Base-by-base conservation (phyloP, 345 rosid species). In the Noccaea caerulescens region DNA sequence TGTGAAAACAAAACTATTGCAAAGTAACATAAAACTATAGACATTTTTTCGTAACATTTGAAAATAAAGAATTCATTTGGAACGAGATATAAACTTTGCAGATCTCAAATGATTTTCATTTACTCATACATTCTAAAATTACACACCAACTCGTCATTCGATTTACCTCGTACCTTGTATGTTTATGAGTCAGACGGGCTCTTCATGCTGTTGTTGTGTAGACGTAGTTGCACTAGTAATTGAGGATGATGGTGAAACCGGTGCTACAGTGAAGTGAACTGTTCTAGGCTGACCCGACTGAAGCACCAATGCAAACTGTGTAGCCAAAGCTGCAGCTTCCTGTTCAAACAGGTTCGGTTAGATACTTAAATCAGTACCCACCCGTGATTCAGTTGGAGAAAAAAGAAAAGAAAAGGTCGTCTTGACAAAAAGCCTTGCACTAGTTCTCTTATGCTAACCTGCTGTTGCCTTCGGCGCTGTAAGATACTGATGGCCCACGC, bases 401-500 rank as follows among this genome's bases (percentile, higher is more conserved):
- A 16, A 54, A 5, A 57, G 66, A 63, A 36, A 63, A 11, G 14
- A 3, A 6, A 6, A n/a, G 14, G 4, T 45, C 54, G 39, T n/a
- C 32, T 5, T 3, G 13, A 59, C 8, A 69, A 8, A 47, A 20
- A 20, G 23, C 9, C 4, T 20, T 39, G 44, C 12, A 44, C 4
- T 2, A 60, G 59, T 30, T 44, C 30, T 44, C 30, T 3, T 33
- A 78, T 58, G 46, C 41, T 68, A 64, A 93, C 98, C 88, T 89
- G 97, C 79, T 94, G 84, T 73, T 87, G 96, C 72, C 96, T 84
- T 53, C 96, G 84, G 8, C 89, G 90, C 73, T 93, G 98, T 76
- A 93, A 66, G 58, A 91, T 85, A 79, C 94, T 89, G 68, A 93
- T 86, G 58, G 94, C 97, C 98, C 98, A 89, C 43, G 97, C 98